Evolutionary conservation across 352 stramenopile species (phyloP).

Genomic region (Phytophthora multivora): DNA sequence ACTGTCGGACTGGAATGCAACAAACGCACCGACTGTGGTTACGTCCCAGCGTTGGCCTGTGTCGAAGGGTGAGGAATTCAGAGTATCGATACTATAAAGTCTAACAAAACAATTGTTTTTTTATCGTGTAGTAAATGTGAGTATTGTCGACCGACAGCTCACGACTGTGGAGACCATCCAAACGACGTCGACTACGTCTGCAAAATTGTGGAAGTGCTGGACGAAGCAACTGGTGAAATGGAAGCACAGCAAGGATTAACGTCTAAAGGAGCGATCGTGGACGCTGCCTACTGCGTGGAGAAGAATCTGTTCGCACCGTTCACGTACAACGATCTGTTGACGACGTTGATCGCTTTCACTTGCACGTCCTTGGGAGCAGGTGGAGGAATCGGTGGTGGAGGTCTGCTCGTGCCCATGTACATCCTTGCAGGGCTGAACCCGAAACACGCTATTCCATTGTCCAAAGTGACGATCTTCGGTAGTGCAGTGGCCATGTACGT

Average conservation of each 20-base stretch:
- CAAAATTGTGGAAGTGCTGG: conserved; percentile 35
- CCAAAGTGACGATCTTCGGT: conserved; percentile 97
- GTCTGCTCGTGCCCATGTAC: conserved; percentile 96
- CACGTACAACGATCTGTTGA: conserved; percentile 60
- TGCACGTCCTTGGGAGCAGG: conserved; percentile 88
- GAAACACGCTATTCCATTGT: conserved; percentile 97
- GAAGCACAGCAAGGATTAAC: conserved; percentile 35
- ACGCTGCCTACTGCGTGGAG: conserved; percentile 73
- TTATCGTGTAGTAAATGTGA: conserved; percentile 50
- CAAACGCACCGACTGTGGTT: conserved; percentile 64
- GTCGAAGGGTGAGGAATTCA: conserved; percentile 45
- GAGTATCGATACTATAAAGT: background rate
- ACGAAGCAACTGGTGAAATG: conserved; percentile 36
- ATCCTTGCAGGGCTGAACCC: conserved; percentile 91
- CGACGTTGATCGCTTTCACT: conserved; percentile 68
- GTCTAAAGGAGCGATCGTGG: conserved; percentile 32
- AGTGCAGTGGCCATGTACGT: conserved; percentile 94
- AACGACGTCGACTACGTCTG: conserved; percentile 63
- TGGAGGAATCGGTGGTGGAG: conserved; percentile 92
- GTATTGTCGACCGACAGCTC: conserved; percentile 51
- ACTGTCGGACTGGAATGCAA: conserved; percentile 50
- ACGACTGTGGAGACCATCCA: conserved; percentile 52
- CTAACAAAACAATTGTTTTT: background rate
- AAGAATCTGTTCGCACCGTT: conserved; percentile 81
- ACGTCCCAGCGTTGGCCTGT: conserved; percentile 72